Conservation (phyloP, 306 rosid genomes). For the Oxytropis ochrocephala region DNA sequence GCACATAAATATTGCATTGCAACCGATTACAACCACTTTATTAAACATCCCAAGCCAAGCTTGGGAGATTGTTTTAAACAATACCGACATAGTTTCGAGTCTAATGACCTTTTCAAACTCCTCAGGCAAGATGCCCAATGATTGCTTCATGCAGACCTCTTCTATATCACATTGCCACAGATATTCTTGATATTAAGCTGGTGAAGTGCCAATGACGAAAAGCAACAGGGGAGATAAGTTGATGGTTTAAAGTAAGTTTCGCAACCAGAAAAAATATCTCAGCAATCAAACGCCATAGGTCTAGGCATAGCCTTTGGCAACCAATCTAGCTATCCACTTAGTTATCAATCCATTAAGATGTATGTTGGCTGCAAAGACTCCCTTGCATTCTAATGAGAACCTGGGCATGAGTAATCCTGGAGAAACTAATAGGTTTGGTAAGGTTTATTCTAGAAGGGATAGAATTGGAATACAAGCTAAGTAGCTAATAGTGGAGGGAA, state of each 20-base stretch:
- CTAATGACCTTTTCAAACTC: not conserved
- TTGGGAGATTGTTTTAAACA: not conserved
- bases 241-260: not conserved
- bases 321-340: not conserved
- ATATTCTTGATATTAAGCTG: not conserved
- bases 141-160: not conserved
- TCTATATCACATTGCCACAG: too few relatives aligned
- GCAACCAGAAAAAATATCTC: not conserved
- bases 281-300: not conserved
- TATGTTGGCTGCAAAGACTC: constrained; percentile 1
- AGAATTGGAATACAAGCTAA: too few relatives aligned
- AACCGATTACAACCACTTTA: not conserved
- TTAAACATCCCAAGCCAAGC: not conserved
- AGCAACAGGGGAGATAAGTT: not conserved
- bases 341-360: not conserved
- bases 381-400: too few relatives aligned
- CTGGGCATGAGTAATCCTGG: too few relatives aligned
- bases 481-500: too few relatives aligned
- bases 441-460: too few relatives aligned
- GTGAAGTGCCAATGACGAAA: not conserved
- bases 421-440: too few relatives aligned
- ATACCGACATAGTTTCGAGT: not conserved
- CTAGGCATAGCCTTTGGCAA: not conserved
- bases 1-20: not conserved
- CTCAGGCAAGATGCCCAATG: not conserved